These are phyloP conservation scores for Haplosporangium sp. DNA, from an alignment of 371 early-diverging fungal genomes.

Conservation along the genomic window DNA sequence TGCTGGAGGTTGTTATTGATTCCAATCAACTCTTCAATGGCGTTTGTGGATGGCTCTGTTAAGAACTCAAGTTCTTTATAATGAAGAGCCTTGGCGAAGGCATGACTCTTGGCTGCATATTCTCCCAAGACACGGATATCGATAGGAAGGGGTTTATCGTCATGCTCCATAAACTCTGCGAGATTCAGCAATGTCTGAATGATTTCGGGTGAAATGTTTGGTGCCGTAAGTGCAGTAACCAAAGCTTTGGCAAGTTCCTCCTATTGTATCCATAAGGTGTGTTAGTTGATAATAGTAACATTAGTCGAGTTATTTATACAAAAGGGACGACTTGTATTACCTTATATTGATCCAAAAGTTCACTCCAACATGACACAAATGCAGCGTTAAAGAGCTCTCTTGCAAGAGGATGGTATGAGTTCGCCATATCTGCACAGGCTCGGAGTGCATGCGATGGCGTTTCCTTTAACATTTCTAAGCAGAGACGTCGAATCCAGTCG, in stretches of 20 bases:
- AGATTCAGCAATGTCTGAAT: constrained; percentile 92
- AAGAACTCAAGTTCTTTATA: constrained; percentile 98
- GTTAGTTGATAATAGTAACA: not conserved
- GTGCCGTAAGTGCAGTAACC: constrained; percentile 87
- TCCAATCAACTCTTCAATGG: constrained; percentile 93
- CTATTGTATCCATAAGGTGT: constrained; percentile 6
- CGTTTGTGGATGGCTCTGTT: constrained; percentile 84
- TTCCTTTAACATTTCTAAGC: constrained; percentile 94
- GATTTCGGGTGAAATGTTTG: constrained; percentile 93
- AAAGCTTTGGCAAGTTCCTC: constrained; percentile 91
- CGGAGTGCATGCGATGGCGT: constrained; percentile 96
- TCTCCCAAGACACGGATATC: constrained; percentile 90
- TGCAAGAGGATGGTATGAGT: constrained; percentile 85
- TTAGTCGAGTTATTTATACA: not conserved
- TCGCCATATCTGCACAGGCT: constrained; percentile 89
- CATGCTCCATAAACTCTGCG: constrained; percentile 99
- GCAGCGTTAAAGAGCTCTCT: constrained; percentile 96
- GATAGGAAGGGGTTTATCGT: constrained; percentile 95
- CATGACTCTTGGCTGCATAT: constrained; percentile 95
- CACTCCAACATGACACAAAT: constrained; percentile 97
- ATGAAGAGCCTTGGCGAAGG: constrained; percentile 95
- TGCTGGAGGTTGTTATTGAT: constrained; percentile 96
- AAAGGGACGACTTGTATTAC: constrained; percentile 19
- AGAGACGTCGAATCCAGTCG: constrained; percentile 94
- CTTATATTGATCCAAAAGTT: constrained; percentile 91